Evolutionary conservation across 208 protist genomes (phyloP).

Genomic region (Wallacemonas sp.): DNA sequence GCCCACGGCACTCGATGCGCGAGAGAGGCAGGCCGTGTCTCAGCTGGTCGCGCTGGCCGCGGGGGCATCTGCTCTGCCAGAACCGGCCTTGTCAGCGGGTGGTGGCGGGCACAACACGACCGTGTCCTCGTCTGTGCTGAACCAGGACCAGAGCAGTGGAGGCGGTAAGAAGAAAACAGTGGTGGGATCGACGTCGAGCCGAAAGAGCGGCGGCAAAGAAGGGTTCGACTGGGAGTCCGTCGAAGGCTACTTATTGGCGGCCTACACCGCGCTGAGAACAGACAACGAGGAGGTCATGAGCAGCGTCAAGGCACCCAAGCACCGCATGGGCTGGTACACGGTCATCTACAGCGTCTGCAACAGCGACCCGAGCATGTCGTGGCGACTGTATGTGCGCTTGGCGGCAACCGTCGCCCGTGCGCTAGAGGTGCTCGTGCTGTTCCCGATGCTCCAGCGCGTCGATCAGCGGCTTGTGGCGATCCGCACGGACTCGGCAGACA

Average conservation of each 20-base stretch:
- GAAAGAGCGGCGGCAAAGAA: slow-evolving; percentile 17
- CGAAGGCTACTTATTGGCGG: slow-evolving; percentile 39
- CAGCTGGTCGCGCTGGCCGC: neutral
- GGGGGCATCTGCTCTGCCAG: neutral
- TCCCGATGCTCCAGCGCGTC: slow-evolving; percentile 38
- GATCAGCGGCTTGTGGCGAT: slow-evolving; percentile 24
- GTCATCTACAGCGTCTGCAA: slow-evolving; percentile 68
- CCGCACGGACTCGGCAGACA: slow-evolving; percentile 15
- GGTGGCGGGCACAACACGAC: too few relatives aligned
- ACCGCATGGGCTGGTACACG: slow-evolving; percentile 78
- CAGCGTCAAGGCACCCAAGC: slow-evolving; percentile 35
- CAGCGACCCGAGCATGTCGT: slow-evolving; percentile 43
- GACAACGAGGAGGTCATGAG: slow-evolving; percentile 31
- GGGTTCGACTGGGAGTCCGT: slow-evolving; percentile 33
- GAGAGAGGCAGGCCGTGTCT: neutral
- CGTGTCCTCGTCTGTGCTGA: too few relatives aligned
- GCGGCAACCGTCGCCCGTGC: slow-evolving; percentile 44
- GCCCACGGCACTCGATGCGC: neutral
- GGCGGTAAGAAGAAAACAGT: neutral
- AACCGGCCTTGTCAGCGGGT: too few relatives aligned
- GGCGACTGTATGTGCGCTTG: slow-evolving; percentile 54
- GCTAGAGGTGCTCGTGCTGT: slow-evolving; percentile 62
- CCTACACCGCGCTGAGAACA: slow-evolving; percentile 35
- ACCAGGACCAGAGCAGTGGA: neutral
- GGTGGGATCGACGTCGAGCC: neutral